Evolutionary conservation across 768 basidiomycete genomes (phyloP).

Genomic region (Tephrocybe sp.): DNA sequence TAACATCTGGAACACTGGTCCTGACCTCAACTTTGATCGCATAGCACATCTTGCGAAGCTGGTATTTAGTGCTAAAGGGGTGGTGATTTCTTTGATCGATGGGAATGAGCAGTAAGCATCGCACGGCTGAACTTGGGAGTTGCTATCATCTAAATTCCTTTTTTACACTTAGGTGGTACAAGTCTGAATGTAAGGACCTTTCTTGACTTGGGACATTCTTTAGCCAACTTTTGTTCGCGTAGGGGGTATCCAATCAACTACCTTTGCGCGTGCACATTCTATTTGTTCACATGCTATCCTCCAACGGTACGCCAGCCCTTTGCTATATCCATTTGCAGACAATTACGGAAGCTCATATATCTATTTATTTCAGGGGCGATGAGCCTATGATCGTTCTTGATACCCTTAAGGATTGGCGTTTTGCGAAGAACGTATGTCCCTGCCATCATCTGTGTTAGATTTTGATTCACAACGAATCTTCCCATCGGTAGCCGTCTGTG

Average conservation of each 20-base stretch:
- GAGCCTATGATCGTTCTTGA: slow-evolving; percentile 89
- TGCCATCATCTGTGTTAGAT: neutral
- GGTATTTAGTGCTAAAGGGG: slow-evolving; percentile 88
- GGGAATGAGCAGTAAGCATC: slow-evolving; percentile 73
- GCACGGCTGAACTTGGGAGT: neutral
- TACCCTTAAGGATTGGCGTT: slow-evolving; percentile 81
- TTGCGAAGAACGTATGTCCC: slow-evolving; percentile 69
- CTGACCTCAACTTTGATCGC: slow-evolving; percentile 90
- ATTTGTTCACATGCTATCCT: slow-evolving; percentile 84
- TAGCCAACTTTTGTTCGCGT: slow-evolving; percentile 6
- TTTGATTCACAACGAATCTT: neutral
- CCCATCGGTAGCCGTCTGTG: slow-evolving; percentile 59
- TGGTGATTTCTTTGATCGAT: slow-evolving; percentile 81
- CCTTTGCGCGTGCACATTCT: slow-evolving; percentile 56
- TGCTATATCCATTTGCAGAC: neutral
- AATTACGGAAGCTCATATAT: slow-evolving; percentile 6
- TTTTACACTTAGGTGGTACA: slow-evolving; percentile 65
- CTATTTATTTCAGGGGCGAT: slow-evolving; percentile 51
- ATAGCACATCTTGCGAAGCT: slow-evolving; percentile 91
- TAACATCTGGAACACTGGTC: slow-evolving; percentile 84
- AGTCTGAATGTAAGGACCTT: slow-evolving; percentile 69
- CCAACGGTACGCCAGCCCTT: slow-evolving; percentile 49
- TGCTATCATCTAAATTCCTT: neutral
- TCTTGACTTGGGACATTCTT: neutral
- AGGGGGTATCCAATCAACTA: slow-evolving; percentile 43